A percentile compares a stretch with the other conserved stretches of the same genome.
Evolutionary conservation across 768 basidiomycete species (phyloP).

Genomic region (Boletus rufocinnamomeus): DNA sequence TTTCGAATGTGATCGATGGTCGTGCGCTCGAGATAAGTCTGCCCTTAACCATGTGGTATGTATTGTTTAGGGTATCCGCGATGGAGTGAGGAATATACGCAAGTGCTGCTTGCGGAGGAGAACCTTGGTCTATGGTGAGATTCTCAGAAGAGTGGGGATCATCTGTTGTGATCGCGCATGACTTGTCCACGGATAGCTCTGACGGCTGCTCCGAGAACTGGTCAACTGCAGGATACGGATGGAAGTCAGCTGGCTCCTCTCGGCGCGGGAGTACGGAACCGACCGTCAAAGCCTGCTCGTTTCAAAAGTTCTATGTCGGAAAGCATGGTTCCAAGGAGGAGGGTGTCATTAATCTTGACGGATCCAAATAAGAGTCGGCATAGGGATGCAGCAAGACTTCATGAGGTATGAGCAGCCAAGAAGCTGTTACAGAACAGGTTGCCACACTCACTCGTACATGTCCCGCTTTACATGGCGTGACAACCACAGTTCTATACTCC

Average conservation of each 20-base stretch:
- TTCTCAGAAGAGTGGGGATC: neutral
- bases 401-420: neutral
- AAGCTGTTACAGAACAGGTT: neutral
- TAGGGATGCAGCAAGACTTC: neutral
- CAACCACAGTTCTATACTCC: neutral
- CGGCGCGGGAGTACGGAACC: neutral
- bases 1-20: neutral
- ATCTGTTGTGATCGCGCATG: neutral
- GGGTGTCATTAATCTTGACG: neutral
- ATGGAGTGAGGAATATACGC: neutral
- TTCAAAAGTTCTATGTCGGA: neutral
- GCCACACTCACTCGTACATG: neutral
- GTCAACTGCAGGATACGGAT: neutral
- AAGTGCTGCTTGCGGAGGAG: neutral
- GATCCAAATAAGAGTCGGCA: neutral
- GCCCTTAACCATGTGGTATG: neutral
- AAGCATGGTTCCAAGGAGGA: neutral
- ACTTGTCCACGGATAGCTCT: neutral
- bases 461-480: neutral
- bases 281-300: neutral
- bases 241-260: neutral
- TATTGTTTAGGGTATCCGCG: neutral
- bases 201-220: neutral
- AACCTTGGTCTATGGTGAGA: neutral
- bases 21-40: neutral